Percentiles rank a stretch among this genome's conserved stretches.
Evolutionary conservation across 257 asterid genomes (phyloP).

Genomic region (Gentiana straminea): DNA sequence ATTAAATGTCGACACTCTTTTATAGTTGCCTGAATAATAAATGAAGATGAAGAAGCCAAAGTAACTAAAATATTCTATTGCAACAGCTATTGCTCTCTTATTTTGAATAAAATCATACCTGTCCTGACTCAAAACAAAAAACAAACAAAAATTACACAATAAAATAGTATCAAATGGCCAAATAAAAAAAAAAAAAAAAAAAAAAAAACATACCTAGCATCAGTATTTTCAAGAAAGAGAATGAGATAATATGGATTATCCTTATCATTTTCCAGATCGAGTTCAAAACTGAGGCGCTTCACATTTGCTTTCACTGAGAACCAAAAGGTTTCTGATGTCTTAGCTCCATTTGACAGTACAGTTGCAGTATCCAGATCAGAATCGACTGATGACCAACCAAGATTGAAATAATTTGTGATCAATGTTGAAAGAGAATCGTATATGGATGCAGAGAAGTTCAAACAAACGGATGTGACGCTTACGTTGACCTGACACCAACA

Average conservation of each 20-base stretch:
- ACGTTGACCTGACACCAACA: slow-evolving; percentile 48
- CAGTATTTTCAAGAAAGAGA: slow-evolving; percentile 35
- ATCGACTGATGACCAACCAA: slow-evolving; percentile 36
- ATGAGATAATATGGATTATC: slow-evolving; percentile 43
- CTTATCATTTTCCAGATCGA: slow-evolving; percentile 60
- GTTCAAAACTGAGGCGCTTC: slow-evolving; percentile 35
- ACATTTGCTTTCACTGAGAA: slow-evolving; percentile 45
- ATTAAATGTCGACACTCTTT: too few relatives aligned
- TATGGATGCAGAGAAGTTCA: slow-evolving; percentile 56
- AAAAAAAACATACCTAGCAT: slow-evolving; percentile 43
- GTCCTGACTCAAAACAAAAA: too few relatives aligned
- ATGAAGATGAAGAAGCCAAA: too few relatives aligned
- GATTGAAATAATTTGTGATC: slow-evolving; percentile 25
- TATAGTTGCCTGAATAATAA: too few relatives aligned
- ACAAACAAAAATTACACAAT: too few relatives aligned
- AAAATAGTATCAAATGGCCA: too few relatives aligned
- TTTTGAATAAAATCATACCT: too few relatives aligned
- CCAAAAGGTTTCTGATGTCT: slow-evolving; percentile 29
- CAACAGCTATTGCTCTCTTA: too few relatives aligned
- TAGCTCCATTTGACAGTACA: slow-evolving; percentile 22
- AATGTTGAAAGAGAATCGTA: slow-evolving; percentile 44
- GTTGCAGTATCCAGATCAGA: slow-evolving; percentile 7
- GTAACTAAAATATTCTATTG: too few relatives aligned
- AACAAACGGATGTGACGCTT: slow-evolving; percentile 47
- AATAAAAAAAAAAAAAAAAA: too few relatives aligned